Evolutionary conservation across 129 eudicot genomes (phyloP), one percentile per base, ranked within the genome.

Genomic region (Erigeron canadensis): DNA sequence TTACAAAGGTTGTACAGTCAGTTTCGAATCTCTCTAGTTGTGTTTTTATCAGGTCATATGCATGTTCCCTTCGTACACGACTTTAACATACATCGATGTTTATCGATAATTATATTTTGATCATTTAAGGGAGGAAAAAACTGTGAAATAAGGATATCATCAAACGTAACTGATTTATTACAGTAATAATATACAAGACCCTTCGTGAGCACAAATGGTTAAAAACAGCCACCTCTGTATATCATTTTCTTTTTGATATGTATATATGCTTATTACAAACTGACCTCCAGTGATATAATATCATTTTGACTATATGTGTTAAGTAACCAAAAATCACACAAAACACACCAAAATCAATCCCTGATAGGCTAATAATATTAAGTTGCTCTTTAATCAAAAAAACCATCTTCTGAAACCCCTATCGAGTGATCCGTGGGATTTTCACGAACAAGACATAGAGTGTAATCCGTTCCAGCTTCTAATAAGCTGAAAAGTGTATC

Each of bases 401-500:
- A 71, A 38, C 19, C 63, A 40, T 40, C 74, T 69, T 69, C 62
- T n/a, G 60, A 67, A 67, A 64, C 28, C 71, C 74, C 63, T 28
- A 43, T 23, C 72, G 15, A 17, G 23, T 51, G 60, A 67, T 18
- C 42, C 17, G 37, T 57, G 8, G 10, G 53, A 44, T 61, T 23
- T 60, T 62, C 76, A 69, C 42, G n/a, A 69, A 42, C 76, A 70
- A 63, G 67, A 77, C 63, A 56, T 44, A 41, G 9, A 71, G 9
- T 51, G 65, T 70, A 12, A 43, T 34, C 53, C 47, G 48, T 44
- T 43, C 63, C 67, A 53, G 54, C 71, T 6, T 76, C 80, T 76
- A 71, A 78, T 5, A 78, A 64, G 54, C 86, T 76, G 72, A 68
- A 73, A 38, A 90, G 45, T 3, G 76, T 67, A n/a, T 95, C 99